Evolutionary conservation across 2,329 filamentous ascomycete species (phyloP), one percentile per base, ranked within the genome.

Genomic region (Paramyrothecium sp.): DNA sequence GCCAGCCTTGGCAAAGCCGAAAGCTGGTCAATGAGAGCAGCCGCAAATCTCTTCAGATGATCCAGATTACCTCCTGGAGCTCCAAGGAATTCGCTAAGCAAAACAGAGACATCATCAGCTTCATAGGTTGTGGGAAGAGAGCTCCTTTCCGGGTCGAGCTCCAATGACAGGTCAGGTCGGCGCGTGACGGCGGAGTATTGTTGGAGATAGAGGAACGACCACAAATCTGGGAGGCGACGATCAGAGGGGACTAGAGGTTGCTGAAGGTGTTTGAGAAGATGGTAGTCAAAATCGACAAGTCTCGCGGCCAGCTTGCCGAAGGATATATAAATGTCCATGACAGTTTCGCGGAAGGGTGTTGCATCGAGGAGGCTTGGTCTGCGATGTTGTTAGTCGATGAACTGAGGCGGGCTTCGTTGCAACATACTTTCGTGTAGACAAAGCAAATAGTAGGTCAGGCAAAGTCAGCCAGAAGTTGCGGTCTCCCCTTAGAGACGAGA

Each of bases 261-360:
- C 7, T 41, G 55, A 17, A 60, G 58, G 16, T 67, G 64, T 44
- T 60, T 60, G 8, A 70, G 26, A 10, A 54, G 60, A 12, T 58
- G 49, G 44, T 58, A 56, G 63, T 88, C 85, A 59, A 85, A 69
- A 16, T 72, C 66, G 54, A 86, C 70, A 58, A 87, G 81, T 58
- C 76, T 77, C 13, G 79, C 81, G 1, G 83, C 73, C 49, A 88
- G 67, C 56, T 70, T 75, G n/a, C 81, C 76, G 60, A 80, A 81
- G 2, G 66, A 65, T 11, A 61, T 59, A 60, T 76, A 80, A 47
- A 82, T 72, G 1, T 61, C 60, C 53, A 66, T 53, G n/a, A 64
- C 58, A 8, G 71, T 61, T 2, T 71, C 63, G 7, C 70, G 70
- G 8, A 77, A 64, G 54, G 61, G 66, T 13, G 61, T 57, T 5